These are phyloP conservation scores for Metarhizium guizhouense DNA, from an alignment of 2,329 filamentous ascomycete species.

Conservation along the genomic window DNA sequence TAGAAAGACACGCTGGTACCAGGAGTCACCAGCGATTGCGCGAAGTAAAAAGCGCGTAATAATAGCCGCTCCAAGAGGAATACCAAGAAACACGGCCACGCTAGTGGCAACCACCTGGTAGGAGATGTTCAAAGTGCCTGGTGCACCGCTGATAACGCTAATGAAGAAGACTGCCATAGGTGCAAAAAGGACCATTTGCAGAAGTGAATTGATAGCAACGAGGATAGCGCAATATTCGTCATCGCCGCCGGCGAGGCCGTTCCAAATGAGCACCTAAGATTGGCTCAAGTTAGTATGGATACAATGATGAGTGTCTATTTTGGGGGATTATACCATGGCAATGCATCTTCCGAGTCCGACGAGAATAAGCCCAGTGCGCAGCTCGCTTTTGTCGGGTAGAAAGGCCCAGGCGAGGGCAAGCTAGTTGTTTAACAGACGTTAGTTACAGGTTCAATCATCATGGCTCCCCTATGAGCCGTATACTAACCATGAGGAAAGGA, in stretches of 20 bases:
- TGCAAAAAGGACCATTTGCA: constrained; percentile 67
- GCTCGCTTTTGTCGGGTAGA: constrained; percentile 46
- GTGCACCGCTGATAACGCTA: constrained; percentile 49
- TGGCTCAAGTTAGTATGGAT: too few relatives aligned
- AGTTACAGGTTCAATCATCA: neutral
- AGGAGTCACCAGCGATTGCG: constrained; percentile 40
- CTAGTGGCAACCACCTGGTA: constrained; percentile 68
- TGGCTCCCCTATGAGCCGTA: neutral
- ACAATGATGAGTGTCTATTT: neutral
- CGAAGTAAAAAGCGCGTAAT: constrained; percentile 60
- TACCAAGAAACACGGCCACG: constrained; percentile 77
- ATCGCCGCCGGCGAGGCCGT: constrained; percentile 58
- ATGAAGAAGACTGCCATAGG: constrained; percentile 63
- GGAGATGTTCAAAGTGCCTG: constrained; percentile 25
- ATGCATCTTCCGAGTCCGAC: constrained; percentile 82
- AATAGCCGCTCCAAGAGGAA: constrained; percentile 71
- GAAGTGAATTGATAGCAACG: constrained; percentile 66
- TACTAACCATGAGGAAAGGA: constrained; percentile 66
- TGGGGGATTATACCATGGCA: constrained; percentile 48
- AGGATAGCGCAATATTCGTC: constrained; percentile 75
- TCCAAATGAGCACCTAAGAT: constrained; percentile 59
- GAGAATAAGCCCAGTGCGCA: constrained; percentile 64
- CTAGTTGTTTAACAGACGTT: constrained; percentile 30
- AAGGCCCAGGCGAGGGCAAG: constrained; percentile 60
- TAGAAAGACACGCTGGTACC: constrained; percentile 63